Percentiles rank a stretch among this genome's conserved stretches.
phyloP scores from a whole-genome alignment of 768 basidiomycete species.

The Cystobasidium tubakii region DNA sequence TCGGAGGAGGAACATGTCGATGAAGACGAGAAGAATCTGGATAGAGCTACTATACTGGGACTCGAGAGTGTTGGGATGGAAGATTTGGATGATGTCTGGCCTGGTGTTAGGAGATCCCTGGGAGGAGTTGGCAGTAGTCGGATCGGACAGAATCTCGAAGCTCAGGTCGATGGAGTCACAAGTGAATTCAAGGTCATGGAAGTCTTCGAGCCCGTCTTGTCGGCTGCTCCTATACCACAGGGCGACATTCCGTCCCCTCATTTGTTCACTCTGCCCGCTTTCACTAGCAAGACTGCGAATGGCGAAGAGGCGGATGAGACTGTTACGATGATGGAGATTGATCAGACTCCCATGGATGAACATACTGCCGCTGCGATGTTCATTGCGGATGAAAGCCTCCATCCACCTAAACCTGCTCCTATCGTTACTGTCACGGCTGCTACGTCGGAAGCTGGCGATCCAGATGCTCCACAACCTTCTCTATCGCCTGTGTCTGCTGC shows the following conservation, averaged over 20 bases:
- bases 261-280: background rate
- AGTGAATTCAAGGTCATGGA: background rate
- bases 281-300: background rate
- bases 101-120: slow-evolving; percentile 1
- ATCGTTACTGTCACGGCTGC: background rate
- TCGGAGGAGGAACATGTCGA: slow-evolving; percentile 28
- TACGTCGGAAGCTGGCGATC: background rate
- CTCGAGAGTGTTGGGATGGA: slow-evolving; percentile 33
- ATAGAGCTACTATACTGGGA: slow-evolving; percentile 31
- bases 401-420: slow-evolving; percentile 6
- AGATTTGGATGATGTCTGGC: slow-evolving; percentile 33
- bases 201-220: slow-evolving; percentile 19
- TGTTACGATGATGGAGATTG: background rate
- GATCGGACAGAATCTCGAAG: background rate
- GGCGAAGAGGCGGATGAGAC: background rate
- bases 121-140: background rate
- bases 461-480: background rate
- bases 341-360: slow-evolving; percentile 11
- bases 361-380: slow-evolving; percentile 12
- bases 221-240: slow-evolving; percentile 22
- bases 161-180: slow-evolving; percentile 1
- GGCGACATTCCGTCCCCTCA: background rate
- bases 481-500: slow-evolving; percentile 1
- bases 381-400: slow-evolving; percentile 14
- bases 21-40: slow-evolving; percentile 30